Percentiles rank a stretch among this genome's conserved stretches.
phyloP scores from a whole-genome alignment of 2,329 filamentous ascomycete genomes.

The Thelonectria olida region DNA sequence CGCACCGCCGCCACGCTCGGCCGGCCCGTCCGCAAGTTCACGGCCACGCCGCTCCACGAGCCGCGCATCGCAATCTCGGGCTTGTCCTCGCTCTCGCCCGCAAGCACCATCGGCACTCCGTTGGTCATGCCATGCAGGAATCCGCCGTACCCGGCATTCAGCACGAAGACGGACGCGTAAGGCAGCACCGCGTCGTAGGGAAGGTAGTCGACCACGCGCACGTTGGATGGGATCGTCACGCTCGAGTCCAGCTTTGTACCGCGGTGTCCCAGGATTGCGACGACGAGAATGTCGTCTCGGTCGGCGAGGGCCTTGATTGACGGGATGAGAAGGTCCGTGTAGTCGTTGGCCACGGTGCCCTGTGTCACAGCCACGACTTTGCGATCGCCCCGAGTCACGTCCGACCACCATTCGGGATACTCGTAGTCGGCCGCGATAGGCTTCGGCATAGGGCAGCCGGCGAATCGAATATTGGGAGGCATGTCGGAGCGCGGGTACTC shows the following conservation, averaged over 20 bases:
- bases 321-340: slow-evolving; percentile 54
- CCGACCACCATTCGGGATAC: slow-evolving; percentile 58
- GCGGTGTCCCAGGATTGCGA: slow-evolving; percentile 43
- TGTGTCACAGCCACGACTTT: slow-evolving; percentile 57
- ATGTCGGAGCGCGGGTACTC: slow-evolving; percentile 51
- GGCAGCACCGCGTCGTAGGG: slow-evolving; percentile 58
- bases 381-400: slow-evolving; percentile 46
- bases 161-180: slow-evolving; percentile 55
- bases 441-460: slow-evolving; percentile 52
- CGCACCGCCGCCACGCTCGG: slow-evolving; percentile 42
- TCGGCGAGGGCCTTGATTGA: slow-evolving; percentile 53
- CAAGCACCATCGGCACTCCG: slow-evolving; percentile 58
- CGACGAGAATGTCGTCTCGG: slow-evolving; percentile 49
- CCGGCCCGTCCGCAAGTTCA: slow-evolving; percentile 51
- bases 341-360: slow-evolving; percentile 54
- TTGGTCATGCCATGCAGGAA: slow-evolving; percentile 55
- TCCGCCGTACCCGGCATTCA: slow-evolving; percentile 60
- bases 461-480: slow-evolving; percentile 51
- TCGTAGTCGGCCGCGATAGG: slow-evolving; percentile 38
- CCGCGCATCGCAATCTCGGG: slow-evolving; percentile 51
- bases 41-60: slow-evolving; percentile 54
- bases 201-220: slow-evolving; percentile 56
- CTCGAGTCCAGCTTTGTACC: slow-evolving; percentile 35
- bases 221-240: slow-evolving; percentile 50
- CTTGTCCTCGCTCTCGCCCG: slow-evolving; percentile 53